Conservation (phyloP, 2,329 filamentous ascomycete species). For the Colletotrichum destructivum region DNA sequence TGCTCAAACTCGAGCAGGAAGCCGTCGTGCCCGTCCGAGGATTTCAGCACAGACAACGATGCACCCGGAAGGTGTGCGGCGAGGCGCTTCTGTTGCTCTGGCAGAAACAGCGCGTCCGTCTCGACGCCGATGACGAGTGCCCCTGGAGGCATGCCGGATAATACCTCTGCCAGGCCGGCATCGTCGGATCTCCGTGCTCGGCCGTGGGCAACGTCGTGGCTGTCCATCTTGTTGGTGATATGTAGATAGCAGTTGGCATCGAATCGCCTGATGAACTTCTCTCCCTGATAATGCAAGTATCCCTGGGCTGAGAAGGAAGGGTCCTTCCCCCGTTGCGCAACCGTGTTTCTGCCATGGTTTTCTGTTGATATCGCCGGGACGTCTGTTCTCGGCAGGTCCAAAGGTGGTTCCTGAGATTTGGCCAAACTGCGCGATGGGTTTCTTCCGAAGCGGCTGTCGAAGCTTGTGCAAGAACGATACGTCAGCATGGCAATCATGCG, state of each 20-base stretch:
- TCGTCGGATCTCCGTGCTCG: conserved; percentile 56
- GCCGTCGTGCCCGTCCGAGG: conserved; percentile 53
- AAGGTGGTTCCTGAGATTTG: conserved; percentile 45
- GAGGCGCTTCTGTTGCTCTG: conserved; percentile 51
- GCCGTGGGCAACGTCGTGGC: conserved; percentile 52
- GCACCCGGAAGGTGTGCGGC: conserved; percentile 50
- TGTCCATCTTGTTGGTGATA: conserved; percentile 56
- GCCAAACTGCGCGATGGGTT: conserved; percentile 69
- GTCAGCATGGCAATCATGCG: conserved; percentile 58
- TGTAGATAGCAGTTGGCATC: conserved; percentile 58
- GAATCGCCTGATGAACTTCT: conserved; percentile 56
- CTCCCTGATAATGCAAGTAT: conserved; percentile 56
- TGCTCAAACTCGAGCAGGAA: conserved; percentile 55
- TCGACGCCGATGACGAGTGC: conserved; percentile 54
- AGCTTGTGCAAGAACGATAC: conserved; percentile 53
- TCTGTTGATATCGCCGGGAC: conserved; percentile 11
- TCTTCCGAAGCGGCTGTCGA: conserved; percentile 54
- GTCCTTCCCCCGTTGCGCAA: conserved; percentile 30
- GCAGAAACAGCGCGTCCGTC: conserved; percentile 53
- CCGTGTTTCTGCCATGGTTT: neutral
- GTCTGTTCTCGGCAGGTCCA: conserved; percentile 61
- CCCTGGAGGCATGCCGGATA: conserved; percentile 46
- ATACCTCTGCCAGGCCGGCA: conserved; percentile 43
- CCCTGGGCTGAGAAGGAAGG: conserved; percentile 53
- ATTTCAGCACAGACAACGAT: conserved; percentile 47